A percentile compares a stretch with the other conserved stretches of the same genome.
These are phyloP conservation scores for Neonectria ditissima DNA, from an alignment of 2,329 filamentous ascomycete species.

Conservation along the genomic window DNA sequence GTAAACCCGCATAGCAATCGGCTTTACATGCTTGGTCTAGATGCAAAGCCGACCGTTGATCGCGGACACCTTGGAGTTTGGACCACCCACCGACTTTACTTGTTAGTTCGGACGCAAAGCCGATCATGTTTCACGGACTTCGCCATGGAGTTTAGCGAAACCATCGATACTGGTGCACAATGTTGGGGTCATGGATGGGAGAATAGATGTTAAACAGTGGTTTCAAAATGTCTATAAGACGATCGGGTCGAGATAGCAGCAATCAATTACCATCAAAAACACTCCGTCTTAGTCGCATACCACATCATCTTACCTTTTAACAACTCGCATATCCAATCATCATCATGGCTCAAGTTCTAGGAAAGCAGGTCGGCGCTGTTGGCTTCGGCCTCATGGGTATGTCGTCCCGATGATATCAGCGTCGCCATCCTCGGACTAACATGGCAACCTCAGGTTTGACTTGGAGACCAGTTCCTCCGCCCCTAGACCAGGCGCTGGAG, in stretches of 20 bases:
- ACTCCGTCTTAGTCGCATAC: background rate
- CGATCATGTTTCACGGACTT: background rate
- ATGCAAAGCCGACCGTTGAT: background rate
- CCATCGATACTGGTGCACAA: background rate
- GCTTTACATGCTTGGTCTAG: background rate
- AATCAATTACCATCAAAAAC: background rate
- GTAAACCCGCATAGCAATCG: background rate
- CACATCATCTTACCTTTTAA: background rate
- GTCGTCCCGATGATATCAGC: conserved; percentile 12
- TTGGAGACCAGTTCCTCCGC: conserved; percentile 53
- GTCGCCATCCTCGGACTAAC: background rate
- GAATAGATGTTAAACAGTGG: background rate
- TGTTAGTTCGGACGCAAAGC: background rate
- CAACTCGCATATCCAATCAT: background rate
- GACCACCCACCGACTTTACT: background rate
- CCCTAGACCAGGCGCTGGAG: conserved; percentile 63
- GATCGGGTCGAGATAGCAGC: too few species aligned
- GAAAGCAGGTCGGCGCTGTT: conserved; percentile 60
- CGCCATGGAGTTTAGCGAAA: background rate
- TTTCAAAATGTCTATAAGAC: background rate
- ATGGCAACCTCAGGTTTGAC: conserved; percentile 53
- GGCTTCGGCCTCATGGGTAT: conserved; percentile 68
- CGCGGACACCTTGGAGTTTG: background rate
- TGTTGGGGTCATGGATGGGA: background rate
- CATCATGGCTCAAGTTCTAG: conserved; percentile 49